Conservation (phyloP, 805 yeast species). For the Lachancea kluyveri region DNA sequence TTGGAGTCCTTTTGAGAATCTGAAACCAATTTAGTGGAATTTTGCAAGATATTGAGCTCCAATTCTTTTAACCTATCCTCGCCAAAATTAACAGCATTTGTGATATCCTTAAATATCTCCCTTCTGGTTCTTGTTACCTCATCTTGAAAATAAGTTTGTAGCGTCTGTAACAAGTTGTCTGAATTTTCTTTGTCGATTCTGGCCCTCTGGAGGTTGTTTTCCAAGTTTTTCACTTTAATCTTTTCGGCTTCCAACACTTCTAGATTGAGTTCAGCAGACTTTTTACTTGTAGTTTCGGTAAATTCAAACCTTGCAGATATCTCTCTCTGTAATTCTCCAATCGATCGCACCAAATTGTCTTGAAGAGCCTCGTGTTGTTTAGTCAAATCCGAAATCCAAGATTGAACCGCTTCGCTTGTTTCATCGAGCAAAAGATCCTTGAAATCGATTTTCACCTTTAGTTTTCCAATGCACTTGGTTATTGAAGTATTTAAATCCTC, state of each 20-base stretch:
- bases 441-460: too few species aligned
- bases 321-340: too few species aligned
- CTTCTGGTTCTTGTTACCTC: slow-evolving; percentile 11
- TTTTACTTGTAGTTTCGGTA: too few species aligned
- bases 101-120: slow-evolving; percentile 5
- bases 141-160: slow-evolving; percentile 11
- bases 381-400: too few species aligned
- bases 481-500: too few species aligned
- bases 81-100: slow-evolving; percentile 7
- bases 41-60: slow-evolving; percentile 3
- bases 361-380: too few species aligned
- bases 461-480: too few species aligned
- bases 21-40: not conserved
- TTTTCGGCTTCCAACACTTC: not conserved
- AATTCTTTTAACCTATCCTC: slow-evolving; percentile 6
- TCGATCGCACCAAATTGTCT: too few species aligned
- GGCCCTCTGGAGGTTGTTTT: slow-evolving; percentile 9
- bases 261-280: too few species aligned
- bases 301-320: too few species aligned
- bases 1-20: not conserved
- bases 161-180: slow-evolving; percentile 5
- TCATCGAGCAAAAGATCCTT: too few species aligned
- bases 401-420: too few species aligned
- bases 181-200: slow-evolving; percentile 6
- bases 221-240: slow-evolving; percentile 6